These are phyloP conservation scores for Calocybe gangraenosa DNA, from an alignment of 768 basidiomycete species.

Conservation along the genomic window DNA sequence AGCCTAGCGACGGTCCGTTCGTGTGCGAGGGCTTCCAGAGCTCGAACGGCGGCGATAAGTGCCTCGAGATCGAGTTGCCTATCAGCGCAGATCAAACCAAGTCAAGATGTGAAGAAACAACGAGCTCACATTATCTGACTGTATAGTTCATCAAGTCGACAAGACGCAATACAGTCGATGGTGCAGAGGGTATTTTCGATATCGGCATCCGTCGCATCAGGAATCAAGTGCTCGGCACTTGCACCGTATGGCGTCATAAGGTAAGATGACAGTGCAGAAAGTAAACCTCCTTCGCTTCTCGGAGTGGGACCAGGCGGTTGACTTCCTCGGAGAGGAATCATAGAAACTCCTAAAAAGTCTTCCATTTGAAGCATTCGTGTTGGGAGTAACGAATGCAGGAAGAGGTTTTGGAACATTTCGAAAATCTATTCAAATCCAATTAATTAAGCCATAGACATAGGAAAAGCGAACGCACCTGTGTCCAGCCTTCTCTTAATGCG, in stretches of 20 bases:
- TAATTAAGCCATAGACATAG: slow-evolving; percentile 1
- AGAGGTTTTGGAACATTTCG: slow-evolving; percentile 97
- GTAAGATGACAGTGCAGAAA: slow-evolving; percentile 93
- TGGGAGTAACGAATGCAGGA: slow-evolving; percentile 89
- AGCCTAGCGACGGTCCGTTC: slow-evolving; percentile 79
- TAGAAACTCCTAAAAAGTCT: slow-evolving; percentile 92
- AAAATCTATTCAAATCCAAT: slow-evolving; percentile 62
- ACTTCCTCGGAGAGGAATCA: slow-evolving; percentile 84
- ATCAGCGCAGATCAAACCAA: slow-evolving; percentile 4
- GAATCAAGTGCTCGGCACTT: slow-evolving; percentile 70
- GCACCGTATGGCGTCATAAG: slow-evolving; percentile 90
- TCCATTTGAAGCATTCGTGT: slow-evolving; percentile 94
- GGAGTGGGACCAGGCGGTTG: slow-evolving; percentile 58
- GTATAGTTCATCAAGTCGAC: slow-evolving; percentile 92
- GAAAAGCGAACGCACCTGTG: slow-evolving; percentile 49
- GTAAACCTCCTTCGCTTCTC: slow-evolving; percentile 81
- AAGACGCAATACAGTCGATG: slow-evolving; percentile 92
- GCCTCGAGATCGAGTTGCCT: slow-evolving; percentile 81
- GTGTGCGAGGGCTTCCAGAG: slow-evolving; percentile 87
- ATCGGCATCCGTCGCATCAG: slow-evolving; percentile 87
- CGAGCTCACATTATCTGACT: slow-evolving; percentile 80
- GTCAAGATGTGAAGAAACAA: neutral
- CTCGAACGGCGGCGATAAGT: slow-evolving; percentile 77
- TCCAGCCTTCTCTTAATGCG: slow-evolving; percentile 93
- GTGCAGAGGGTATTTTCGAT: slow-evolving; percentile 93